phyloP scores from a whole-genome alignment of 179 eudicot genomes.

The Heliamphora pulchella region DNA sequence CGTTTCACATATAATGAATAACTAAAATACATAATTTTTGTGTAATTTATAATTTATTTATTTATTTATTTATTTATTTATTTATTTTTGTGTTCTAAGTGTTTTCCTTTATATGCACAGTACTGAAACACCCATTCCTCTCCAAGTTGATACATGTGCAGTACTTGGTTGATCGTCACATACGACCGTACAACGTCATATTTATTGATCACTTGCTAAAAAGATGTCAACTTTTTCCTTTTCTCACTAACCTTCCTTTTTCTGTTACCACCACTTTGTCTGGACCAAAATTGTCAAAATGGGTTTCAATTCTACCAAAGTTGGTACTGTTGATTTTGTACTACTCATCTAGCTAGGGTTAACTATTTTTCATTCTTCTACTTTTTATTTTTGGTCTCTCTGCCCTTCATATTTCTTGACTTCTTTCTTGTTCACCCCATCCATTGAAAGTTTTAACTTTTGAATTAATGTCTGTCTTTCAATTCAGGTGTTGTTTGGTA shows the following conservation, averaged over 20 bases:
- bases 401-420: not conserved
- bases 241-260: constrained; percentile 2
- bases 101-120: no score
- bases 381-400: not conserved
- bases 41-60: no score
- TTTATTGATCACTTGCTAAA: constrained; percentile 4
- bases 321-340: not conserved
- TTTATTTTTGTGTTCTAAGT: no score
- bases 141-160: not conserved
- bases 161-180: not conserved
- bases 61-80: no score
- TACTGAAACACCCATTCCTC: not conserved
- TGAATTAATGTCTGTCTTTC: not conserved
- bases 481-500: no score
- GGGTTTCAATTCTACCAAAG: constrained; percentile 11
- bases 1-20: no score
- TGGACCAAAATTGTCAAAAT: constrained; percentile 11
- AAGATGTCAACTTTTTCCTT: constrained; percentile 1
- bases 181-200: not conserved
- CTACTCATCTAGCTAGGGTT: not conserved
- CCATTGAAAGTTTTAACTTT: not conserved
- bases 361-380: no score
- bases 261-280: constrained; percentile 18
- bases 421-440: not conserved
- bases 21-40: no score